phyloP scores from a whole-genome alignment of 2,329 filamentous ascomycete species.

The Zalaria obscura region DNA sequence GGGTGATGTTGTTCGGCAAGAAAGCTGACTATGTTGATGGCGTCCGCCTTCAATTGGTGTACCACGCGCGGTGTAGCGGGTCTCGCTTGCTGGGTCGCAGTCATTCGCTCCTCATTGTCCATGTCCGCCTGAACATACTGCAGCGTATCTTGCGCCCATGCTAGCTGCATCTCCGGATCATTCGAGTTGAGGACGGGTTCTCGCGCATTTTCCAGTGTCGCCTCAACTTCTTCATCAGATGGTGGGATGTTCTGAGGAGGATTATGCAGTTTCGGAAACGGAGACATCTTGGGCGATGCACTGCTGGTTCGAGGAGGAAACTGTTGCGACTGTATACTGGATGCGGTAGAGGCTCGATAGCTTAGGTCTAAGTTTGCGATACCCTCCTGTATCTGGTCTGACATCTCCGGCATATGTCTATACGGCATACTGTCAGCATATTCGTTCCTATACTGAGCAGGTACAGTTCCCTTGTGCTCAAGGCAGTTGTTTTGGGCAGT shows the following conservation, averaged over 20 bases:
- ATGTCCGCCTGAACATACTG: conserved; percentile 75
- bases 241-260: conserved; percentile 79
- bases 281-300: conserved; percentile 63
- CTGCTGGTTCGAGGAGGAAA: conserved; percentile 27
- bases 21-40: conserved; percentile 82
- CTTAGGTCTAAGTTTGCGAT: conserved; percentile 67
- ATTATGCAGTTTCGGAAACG: conserved; percentile 72
- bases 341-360: conserved; percentile 12
- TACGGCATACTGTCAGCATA: background rate
- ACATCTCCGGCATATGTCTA: conserved; percentile 88
- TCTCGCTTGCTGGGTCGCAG: conserved; percentile 34
- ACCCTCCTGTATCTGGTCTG: conserved; percentile 91
- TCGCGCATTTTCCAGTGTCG: conserved; percentile 72
- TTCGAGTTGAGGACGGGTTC: conserved; percentile 79
- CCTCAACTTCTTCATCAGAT: conserved; percentile 87
- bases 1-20: conserved; percentile 84
- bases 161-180: conserved; percentile 89
- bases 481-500: too few relatives aligned
- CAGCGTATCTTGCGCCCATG: conserved; percentile 88
- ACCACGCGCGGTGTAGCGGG: conserved; percentile 74
- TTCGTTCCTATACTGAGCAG: too few relatives aligned
- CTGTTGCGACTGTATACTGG: conserved; percentile 16
- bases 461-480: too few relatives aligned
- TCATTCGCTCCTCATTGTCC: conserved; percentile 59
- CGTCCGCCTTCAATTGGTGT: conserved; percentile 75